These are phyloP conservation scores for Ogataea nitratoaversa DNA, from an alignment of 805 yeast genomes.

Conservation along the genomic window DNA sequence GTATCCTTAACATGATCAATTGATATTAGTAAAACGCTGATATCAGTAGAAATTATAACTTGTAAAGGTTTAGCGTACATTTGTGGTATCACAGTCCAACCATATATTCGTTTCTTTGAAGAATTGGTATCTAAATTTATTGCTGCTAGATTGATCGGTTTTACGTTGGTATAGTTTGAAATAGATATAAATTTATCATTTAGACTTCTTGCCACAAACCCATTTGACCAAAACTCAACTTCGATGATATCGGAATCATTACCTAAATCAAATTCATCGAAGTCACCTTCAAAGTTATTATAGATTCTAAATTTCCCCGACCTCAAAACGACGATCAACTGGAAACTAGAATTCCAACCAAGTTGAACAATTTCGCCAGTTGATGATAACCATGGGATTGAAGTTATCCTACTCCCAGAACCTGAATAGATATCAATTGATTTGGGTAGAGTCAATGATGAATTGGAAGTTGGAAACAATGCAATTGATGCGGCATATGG, in stretches of 20 bases:
- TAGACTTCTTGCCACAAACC: constrained; percentile 40
- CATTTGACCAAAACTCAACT: constrained; percentile 36
- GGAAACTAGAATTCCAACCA: constrained; percentile 50
- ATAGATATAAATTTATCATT: constrained; percentile 40
- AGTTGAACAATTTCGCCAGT: constrained; percentile 51
- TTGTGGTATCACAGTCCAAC: constrained; percentile 24
- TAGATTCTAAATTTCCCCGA: constrained; percentile 54
- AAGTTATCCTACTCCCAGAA: constrained; percentile 27
- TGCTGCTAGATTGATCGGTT: constrained; percentile 26
- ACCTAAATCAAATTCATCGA: constrained; percentile 47
- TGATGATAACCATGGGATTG: constrained; percentile 42
- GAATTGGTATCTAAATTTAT: neutral
- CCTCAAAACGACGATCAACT: constrained; percentile 51
- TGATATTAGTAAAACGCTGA: constrained; percentile 6
- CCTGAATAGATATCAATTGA: constrained; percentile 32
- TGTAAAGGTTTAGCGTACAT: constrained; percentile 10
- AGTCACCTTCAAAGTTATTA: constrained; percentile 63
- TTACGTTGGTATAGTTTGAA: constrained; percentile 33
- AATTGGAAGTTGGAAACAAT: constrained; percentile 31
- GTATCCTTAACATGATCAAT: constrained; percentile 6
- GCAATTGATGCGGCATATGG: constrained; percentile 56
- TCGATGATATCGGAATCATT: constrained; percentile 32
- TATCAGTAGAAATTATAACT: constrained; percentile 15
- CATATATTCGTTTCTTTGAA: constrained; percentile 6
- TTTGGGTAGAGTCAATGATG: constrained; percentile 1